Evolutionary conservation across 2,329 filamentous ascomycete species (phyloP).

Genomic region (Cyphellophora europaea): DNA sequence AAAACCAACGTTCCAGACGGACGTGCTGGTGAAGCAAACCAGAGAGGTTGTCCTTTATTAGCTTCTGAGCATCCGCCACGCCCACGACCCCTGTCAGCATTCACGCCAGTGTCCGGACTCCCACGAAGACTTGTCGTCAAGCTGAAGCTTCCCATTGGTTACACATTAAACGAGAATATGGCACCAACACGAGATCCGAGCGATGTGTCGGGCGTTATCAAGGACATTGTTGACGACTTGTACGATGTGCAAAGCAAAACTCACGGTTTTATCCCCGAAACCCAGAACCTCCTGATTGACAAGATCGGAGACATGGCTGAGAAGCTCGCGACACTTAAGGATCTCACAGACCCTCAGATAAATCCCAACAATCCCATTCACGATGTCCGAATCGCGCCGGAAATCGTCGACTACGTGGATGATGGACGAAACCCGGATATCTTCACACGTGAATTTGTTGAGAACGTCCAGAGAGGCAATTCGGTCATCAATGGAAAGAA

Average conservation of each 20-base stretch:
- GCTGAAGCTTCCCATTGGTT: too few species aligned
- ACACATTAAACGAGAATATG: too few species aligned
- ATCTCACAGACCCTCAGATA: constrained; percentile 22
- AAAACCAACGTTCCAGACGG: too few species aligned
- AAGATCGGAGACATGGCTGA: constrained; percentile 46
- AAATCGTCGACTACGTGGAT: constrained; percentile 56
- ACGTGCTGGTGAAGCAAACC: too few species aligned
- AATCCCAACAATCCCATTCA: constrained; percentile 16
- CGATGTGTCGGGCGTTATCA: constrained; percentile 22
- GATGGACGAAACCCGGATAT: constrained; percentile 56
- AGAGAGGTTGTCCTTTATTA: too few species aligned
- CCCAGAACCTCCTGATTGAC: constrained; percentile 46
- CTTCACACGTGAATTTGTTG: constrained; percentile 57
- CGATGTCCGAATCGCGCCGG: constrained; percentile 47
- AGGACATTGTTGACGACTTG: constrained; percentile 52
- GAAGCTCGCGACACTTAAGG: constrained; percentile 43
- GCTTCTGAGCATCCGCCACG: too few species aligned
- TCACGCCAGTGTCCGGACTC: too few species aligned
- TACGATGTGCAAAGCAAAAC: constrained; percentile 51
- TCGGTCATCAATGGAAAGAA: constrained; percentile 53
- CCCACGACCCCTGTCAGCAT: too few species aligned
- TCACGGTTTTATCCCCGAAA: constrained; percentile 49
- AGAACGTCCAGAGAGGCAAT: constrained; percentile 53
- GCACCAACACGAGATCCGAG: too few species aligned
- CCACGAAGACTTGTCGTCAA: too few species aligned